Percentiles rank a stretch among this genome's conserved stretches.
These are phyloP conservation scores for Pleurostoma richardsiae DNA, from an alignment of 2,329 filamentous ascomycete species.

Conservation along the genomic window DNA sequence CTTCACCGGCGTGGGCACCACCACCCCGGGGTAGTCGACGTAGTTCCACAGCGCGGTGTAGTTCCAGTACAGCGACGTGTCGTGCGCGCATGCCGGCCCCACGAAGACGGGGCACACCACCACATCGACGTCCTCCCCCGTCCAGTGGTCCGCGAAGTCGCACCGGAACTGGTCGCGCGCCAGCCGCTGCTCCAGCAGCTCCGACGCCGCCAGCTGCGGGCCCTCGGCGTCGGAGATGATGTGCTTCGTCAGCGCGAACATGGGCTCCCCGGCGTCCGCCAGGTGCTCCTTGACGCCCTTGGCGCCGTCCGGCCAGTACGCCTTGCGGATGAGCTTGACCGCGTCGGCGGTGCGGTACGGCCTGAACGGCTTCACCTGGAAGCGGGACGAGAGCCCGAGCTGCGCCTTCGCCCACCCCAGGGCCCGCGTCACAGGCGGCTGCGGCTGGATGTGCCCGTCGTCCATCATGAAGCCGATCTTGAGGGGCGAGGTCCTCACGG, in stretches of 20 bases:
- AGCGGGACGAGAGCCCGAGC: constrained; percentile 7
- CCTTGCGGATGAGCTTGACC: constrained; percentile 22
- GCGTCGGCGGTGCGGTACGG: constrained; percentile 23
- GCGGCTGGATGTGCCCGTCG: constrained; percentile 29
- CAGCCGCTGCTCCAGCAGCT: constrained; percentile 17
- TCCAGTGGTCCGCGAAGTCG: constrained; percentile 26
- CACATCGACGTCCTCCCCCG: constrained; percentile 28
- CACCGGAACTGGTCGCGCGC: constrained; percentile 23
- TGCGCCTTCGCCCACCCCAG: constrained; percentile 24
- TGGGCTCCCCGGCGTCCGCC: constrained; percentile 32
- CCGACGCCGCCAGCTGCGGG: constrained; percentile 13
- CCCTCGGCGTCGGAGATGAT: constrained; percentile 22
- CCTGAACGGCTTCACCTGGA: constrained; percentile 28
- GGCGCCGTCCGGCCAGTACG: constrained; percentile 43
- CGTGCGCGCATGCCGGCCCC: constrained; percentile 28
- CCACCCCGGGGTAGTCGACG: constrained; percentile 28
- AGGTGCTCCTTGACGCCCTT: constrained; percentile 23
- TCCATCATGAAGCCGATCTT: constrained; percentile 36
- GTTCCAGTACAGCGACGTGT: constrained; percentile 28
- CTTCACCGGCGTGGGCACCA: constrained; percentile 25
- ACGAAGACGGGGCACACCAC: constrained; percentile 28
- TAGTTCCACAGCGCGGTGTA: constrained; percentile 32
- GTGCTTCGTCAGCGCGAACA: constrained; percentile 37
- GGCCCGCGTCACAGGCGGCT: constrained; percentile 29
- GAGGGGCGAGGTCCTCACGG: constrained; percentile 12